Base-by-base conservation (phyloP, 768 basidiomycete genomes). In the Tulasnella sp. region DNA sequence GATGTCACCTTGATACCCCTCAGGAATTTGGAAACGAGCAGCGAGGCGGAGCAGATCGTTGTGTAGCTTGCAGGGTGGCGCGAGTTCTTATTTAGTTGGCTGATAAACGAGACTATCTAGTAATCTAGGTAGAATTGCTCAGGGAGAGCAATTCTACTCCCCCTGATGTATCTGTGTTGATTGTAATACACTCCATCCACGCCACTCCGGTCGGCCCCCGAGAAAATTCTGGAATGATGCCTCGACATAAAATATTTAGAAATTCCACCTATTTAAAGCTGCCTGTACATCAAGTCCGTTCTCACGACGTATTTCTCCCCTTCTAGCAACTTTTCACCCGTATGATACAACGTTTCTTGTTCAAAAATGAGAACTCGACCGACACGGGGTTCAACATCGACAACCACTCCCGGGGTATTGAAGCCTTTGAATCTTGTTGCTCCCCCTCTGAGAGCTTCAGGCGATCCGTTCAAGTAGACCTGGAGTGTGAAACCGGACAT, bases 391-490 rank as follows among this genome's bases (percentile, higher is more conserved):
- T 80, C 79, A 18, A 80, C 62, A 34, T 80, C 80, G n/a, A 80
- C 27, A 27, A 74, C 71, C 9, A 38, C 56, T n/a, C 79, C 31
- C 10, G 27, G 34, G 19, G 36, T 36, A 12, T 71, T 1, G 19
- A 21, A 19, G 36, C 48, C 72, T 39, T 48, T 76, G 36, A 80
- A 78, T 16, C 80, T 52, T 12, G 80, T 80, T 3, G 80, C 80
- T 4, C 80, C 80, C 12, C 79, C 80, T 42, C 39, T 73, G 24
- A 80, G 31, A 39, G 36, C 21, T 39, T 80, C 52, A n/a, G 39
- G 27, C 9, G 81, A 68, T 1, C 80, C 80, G 56, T 80, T 80
- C n/a, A 80, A 62, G 34, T 80, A 80, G 42, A 80, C n/a, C 79
- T 80, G 80, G 48, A 80, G 38, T 27, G 80, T 80, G 38, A 58